Conservation (phyloP, 176 grass and related monocot genomes). For the Thalia dealbata region DNA sequence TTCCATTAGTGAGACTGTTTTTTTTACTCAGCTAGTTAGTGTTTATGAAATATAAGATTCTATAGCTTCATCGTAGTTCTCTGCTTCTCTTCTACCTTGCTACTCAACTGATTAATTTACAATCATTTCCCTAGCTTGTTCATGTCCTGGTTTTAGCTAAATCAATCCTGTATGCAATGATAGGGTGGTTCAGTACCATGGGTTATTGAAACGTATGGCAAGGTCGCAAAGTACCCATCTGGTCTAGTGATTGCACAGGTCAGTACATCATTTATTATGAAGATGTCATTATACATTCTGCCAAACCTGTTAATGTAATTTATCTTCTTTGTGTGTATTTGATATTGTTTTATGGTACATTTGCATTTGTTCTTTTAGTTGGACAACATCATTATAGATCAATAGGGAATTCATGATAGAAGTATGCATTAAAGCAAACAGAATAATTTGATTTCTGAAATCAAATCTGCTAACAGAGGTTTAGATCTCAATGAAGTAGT, state of each 20-base stretch:
- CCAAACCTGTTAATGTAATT: background rate
- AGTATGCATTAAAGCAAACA: background rate
- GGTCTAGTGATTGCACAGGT: conserved; percentile 87
- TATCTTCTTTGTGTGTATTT: background rate
- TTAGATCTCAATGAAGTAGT: too few species aligned
- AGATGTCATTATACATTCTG: background rate
- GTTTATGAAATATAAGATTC: background rate
- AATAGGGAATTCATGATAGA: background rate
- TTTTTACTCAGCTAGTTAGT: background rate
- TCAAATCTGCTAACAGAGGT: background rate
- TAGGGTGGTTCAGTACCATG: conserved; percentile 69
- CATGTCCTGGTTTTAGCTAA: conserved; percentile 7
- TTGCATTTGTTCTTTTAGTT: background rate
- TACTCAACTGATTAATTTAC: background rate
- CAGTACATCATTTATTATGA: conserved; percentile 15
- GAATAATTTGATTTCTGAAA: background rate
- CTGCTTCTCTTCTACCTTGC: background rate
- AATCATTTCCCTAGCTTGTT: conserved; percentile 2
- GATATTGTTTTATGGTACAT: background rate
- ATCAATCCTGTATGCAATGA: conserved; percentile 9
- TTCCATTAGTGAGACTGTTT: background rate
- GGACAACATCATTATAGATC: background rate
- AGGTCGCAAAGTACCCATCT: conserved; percentile 85
- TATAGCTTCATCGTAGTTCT: conserved; percentile 8
- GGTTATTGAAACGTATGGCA: conserved; percentile 80